These are phyloP conservation scores for Trametes gibbosa DNA, from an alignment of 768 basidiomycete genomes.

Conservation along the genomic window DNA sequence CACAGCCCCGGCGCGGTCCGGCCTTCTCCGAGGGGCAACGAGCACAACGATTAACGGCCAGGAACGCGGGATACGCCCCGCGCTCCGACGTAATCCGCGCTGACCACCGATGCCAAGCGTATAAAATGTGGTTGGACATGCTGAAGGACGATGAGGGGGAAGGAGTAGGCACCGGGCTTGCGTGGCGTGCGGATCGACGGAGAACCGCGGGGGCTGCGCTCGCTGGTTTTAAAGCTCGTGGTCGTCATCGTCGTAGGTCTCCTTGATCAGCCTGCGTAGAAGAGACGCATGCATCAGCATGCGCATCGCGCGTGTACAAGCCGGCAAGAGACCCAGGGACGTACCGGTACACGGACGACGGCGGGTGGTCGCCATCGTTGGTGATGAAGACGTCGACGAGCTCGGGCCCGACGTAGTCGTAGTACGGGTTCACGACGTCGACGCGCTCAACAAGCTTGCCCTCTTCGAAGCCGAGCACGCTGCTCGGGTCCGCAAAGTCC, in stretches of 20 bases:
- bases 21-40: too few relatives aligned
- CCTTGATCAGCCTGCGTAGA: conserved; percentile 71
- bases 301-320: background rate
- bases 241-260: conserved; percentile 95
- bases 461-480: conserved; percentile 71
- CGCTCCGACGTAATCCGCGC: too few relatives aligned
- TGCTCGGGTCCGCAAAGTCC: conserved; percentile 73
- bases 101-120: too few relatives aligned
- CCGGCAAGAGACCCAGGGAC: conserved; percentile 18
- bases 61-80: too few relatives aligned
- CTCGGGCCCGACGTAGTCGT: conserved; percentile 92
- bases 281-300: conserved; percentile 10
- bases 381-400: conserved; percentile 93
- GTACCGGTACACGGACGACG: conserved; percentile 87
- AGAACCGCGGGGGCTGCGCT: conserved; percentile 6
- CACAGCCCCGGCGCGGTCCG: too few relatives aligned
- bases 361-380: conserved; percentile 96
- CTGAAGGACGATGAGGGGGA: background rate
- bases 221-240: conserved; percentile 55
- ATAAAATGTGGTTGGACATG: background rate
- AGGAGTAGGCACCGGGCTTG: background rate
- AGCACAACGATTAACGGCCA: too few relatives aligned
- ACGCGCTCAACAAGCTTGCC: conserved; percentile 81
- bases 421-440: conserved; percentile 94
- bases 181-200: background rate